A percentile compares a stretch with the other conserved stretches of the same genome.
These are phyloP conservation scores for Glycine latifolia DNA, from an alignment of 306 rosid species.

Conservation along the genomic window DNA sequence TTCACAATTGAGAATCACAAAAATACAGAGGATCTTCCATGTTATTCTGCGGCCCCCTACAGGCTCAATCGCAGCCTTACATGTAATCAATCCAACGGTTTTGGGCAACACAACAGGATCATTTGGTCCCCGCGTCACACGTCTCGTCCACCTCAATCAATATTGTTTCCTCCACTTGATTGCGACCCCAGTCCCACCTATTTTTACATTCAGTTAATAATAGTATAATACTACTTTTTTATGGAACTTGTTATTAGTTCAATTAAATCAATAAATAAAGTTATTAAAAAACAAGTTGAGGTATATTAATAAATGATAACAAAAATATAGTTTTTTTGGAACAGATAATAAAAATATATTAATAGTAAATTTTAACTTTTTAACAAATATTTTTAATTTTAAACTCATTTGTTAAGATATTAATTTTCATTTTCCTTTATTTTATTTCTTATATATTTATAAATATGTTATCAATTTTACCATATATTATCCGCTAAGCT, in stretches of 20 bases:
- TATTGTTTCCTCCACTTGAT: conserved; percentile 46
- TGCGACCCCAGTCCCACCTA: conserved; percentile 46
- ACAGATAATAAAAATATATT: no score
- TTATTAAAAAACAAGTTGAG: no score
- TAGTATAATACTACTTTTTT: no score
- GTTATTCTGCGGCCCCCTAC: conserved; percentile 41
- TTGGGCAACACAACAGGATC: conserved; percentile 49
- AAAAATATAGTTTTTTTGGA: no score
- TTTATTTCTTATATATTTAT: no score
- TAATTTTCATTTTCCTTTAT: not conserved
- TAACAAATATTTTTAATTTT: no score
- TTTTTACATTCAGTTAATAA: no score
- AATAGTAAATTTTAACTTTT: no score
- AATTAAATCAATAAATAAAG: no score
- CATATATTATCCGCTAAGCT: not conserved
- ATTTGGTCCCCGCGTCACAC: conserved; percentile 50
- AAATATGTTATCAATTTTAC: not conserved
- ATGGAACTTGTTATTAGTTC: no score
- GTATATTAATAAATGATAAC: no score
- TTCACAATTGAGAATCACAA: conserved; percentile 18
- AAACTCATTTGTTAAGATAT: no score
- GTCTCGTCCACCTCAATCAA: conserved; percentile 52
- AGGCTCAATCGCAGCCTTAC: conserved; percentile 50
- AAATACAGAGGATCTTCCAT: conserved; percentile 56
- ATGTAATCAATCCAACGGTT: conserved; percentile 55